phyloP scores from a whole-genome alignment of 2,329 filamentous ascomycete species.

The Scorias spongiosa region DNA sequence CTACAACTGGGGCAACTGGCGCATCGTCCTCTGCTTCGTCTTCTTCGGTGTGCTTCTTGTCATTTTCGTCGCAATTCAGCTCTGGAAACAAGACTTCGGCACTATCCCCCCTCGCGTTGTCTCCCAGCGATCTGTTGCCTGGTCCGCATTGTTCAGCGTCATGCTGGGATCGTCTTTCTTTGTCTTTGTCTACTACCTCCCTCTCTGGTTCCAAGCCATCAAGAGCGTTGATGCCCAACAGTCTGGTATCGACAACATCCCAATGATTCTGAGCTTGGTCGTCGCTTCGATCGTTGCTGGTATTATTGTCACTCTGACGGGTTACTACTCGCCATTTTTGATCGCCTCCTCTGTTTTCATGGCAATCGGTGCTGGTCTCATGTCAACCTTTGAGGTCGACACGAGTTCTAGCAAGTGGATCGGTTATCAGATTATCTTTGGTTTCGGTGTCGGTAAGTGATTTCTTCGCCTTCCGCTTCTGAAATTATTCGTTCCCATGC shows the following conservation, averaged over 20 bases:
- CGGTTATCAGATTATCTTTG: constrained; percentile 22
- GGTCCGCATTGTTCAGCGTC: constrained; percentile 26
- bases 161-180: constrained; percentile 30
- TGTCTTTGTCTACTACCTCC: constrained; percentile 29
- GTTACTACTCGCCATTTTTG: constrained; percentile 38
- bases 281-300: constrained; percentile 28
- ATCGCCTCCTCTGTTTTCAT: constrained; percentile 27
- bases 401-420: constrained; percentile 25
- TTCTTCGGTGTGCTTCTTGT: constrained; percentile 27
- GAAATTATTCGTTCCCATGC: not conserved
- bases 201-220: constrained; percentile 36
- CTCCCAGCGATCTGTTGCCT: constrained; percentile 28
- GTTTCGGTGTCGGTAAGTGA: constrained; percentile 21
- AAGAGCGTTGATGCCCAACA: constrained; percentile 30
- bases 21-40: constrained; percentile 33
- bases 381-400: constrained; percentile 27
- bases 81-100: constrained; percentile 28
- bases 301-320: constrained; percentile 24
- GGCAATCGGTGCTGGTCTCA: constrained; percentile 31
- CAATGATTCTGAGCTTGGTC: constrained; percentile 31
- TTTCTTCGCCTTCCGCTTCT: not conserved
- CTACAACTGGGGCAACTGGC: constrained; percentile 29
- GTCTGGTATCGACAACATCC: constrained; percentile 34
- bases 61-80: constrained; percentile 27
- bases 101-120: constrained; percentile 33